phyloP scores from a whole-genome alignment of 805 yeast species.

The Wickerhamiella galacta region DNA sequence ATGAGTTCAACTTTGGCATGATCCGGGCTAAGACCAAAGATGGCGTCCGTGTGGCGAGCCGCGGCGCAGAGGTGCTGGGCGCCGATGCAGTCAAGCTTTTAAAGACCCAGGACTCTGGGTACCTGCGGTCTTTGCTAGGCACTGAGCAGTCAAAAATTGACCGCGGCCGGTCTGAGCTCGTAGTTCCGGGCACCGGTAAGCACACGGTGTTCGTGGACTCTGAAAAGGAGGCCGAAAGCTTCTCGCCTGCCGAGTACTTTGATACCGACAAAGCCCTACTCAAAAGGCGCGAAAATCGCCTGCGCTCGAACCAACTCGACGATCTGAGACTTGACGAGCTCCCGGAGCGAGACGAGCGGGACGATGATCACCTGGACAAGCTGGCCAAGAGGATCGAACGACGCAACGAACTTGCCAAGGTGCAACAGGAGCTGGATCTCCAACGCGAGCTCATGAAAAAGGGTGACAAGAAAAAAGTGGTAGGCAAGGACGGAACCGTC shows the following conservation, averaged over 20 bases:
- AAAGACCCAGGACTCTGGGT: conserved; percentile 83
- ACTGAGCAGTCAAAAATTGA: conserved; percentile 51
- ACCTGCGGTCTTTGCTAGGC: conserved; percentile 59
- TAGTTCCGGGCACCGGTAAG: conserved; percentile 36
- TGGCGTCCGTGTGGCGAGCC: conserved; percentile 47
- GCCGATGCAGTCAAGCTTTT: conserved; percentile 66
- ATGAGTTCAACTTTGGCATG: conserved; percentile 96
- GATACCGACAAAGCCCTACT: conserved; percentile 52
- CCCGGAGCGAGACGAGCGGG: conserved; percentile 4
- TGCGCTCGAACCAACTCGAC: conserved; percentile 41
- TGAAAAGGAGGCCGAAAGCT: conserved; percentile 35
- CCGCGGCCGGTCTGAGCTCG: conserved; percentile 28
- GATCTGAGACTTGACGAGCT: conserved; percentile 8
- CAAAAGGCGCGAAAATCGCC: conserved; percentile 51
- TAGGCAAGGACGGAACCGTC: conserved; percentile 47
- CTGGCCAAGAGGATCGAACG: conserved; percentile 54
- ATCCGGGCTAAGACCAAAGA: conserved; percentile 47
- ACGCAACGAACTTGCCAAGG: conserved; percentile 45
- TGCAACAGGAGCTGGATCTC: conserved; percentile 54
- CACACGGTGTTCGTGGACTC: conserved; percentile 78
- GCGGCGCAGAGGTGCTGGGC: conserved; percentile 33
- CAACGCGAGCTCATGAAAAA: conserved; percentile 82
- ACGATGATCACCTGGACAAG: conserved; percentile 38
- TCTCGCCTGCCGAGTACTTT: conserved; percentile 50
- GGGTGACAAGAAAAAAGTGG: conserved; percentile 68